Evolutionary conservation across 306 rosid species (phyloP), one percentile per base, ranked within the genome.

Genomic region (Castanopsis chinensis): DNA sequence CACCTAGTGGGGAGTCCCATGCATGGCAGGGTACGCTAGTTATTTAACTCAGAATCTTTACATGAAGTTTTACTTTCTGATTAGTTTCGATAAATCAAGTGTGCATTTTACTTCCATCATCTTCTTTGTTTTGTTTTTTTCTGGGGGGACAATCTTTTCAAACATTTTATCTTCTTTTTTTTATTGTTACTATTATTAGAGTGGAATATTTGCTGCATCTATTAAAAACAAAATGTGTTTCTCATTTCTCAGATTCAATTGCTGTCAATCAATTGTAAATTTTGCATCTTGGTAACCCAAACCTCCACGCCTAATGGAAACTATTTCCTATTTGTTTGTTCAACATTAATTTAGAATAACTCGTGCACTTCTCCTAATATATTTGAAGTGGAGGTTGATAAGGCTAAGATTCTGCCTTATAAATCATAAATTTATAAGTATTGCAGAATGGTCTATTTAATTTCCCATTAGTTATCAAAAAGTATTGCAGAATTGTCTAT

Each of bases 1-100:
- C 88, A 25, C 97, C 97, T 28, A 96, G 96, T 71, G 97, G 96
- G 49, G 98, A 94, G 86, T 92, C 98, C 74, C 98, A 89, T 82
- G 86, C 98, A 5, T 93, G 98, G 20, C 97, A 94, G 88, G 89
- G 97, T 92, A 90, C 7, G 94, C 57, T 27, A 37, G 49, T 35
- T 58, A 21, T 72, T 2, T 73, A 45, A 51, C 27, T 20, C 54
- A 55, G 45, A 64, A 6, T 64, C 15, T 75, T 45, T 45, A 45
- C 13, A 45, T 45, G 52, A 45, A 53, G 45, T 79, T 67, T 32
- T 87, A 51, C 57, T 80, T 80, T 19, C 70, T 54, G 35, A 33
- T 21, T 33, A 53, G 51, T 75, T 45, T 45, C 0, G 52, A 10
- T 10, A 45, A 41, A 30, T 77, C 71, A 71, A 57, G 10, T 53